Evolutionary conservation across 2,329 filamentous ascomycete genomes (phyloP).

Genomic region (Penicillium sp.): DNA sequence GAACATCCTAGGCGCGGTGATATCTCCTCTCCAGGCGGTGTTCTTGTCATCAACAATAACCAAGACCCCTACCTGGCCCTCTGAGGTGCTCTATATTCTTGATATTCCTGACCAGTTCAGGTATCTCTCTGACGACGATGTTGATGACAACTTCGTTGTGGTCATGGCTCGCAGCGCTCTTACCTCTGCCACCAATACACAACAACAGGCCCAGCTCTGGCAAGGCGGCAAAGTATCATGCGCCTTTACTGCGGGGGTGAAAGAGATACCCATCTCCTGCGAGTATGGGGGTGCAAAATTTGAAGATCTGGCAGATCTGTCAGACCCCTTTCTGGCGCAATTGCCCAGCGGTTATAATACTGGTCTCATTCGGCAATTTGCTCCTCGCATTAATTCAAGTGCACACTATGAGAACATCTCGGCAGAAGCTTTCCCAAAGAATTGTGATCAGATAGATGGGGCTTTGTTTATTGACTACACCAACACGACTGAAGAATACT

Average conservation of each 20-base stretch:
- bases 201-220: conserved; percentile 1
- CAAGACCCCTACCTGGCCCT: background rate
- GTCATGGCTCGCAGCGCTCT: background rate
- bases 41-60: conserved; percentile 18
- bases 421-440: conserved; percentile 8
- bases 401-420: conserved; percentile 3
- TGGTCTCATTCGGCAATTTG: conserved; percentile 30
- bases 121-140: background rate
- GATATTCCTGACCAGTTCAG: background rate
- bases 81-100: background rate
- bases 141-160: background rate
- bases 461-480: background rate
- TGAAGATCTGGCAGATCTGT: conserved; percentile 8
- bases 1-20: background rate
- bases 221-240: background rate
- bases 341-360: conserved; percentile 24
- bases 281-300: background rate
- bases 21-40: conserved; percentile 22
- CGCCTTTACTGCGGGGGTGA: background rate
- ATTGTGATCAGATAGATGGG: background rate
- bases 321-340: conserved; percentile 25
- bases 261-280: background rate
- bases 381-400: conserved; percentile 30
- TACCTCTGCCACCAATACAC: conserved; percentile 3
- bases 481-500: conserved; percentile 3